Evolutionary conservation across 768 basidiomycete genomes (phyloP).

Genomic region (Mycena haematopus): DNA sequence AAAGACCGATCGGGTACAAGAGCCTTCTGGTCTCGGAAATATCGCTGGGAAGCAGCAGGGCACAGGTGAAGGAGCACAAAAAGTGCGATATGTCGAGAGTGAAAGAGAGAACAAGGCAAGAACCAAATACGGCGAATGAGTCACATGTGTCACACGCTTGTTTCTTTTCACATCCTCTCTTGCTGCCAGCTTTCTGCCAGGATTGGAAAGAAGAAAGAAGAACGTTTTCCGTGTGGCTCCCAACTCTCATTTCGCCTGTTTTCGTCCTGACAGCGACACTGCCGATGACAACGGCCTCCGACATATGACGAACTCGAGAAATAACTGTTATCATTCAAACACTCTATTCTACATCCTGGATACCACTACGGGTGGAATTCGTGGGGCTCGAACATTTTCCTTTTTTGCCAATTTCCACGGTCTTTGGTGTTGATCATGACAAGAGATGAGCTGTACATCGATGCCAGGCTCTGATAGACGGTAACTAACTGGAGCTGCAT

Average conservation of each 20-base stretch:
- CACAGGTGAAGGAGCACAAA: background rate
- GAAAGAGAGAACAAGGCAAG: slow-evolving; percentile 12
- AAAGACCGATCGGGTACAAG: background rate
- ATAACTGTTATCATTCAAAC: slow-evolving; percentile 11
- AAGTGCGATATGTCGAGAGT: background rate
- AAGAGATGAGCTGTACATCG: background rate
- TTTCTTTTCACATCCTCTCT: background rate
- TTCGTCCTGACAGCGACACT: slow-evolving; percentile 8
- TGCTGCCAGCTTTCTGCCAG: background rate
- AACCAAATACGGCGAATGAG: background rate
- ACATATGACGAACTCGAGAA: background rate
- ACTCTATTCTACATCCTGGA: background rate
- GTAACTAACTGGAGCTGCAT: background rate
- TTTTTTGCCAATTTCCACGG: background rate
- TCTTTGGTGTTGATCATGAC: background rate
- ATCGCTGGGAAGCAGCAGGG: background rate
- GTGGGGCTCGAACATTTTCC: background rate
- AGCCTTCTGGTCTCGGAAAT: background rate
- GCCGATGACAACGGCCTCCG: slow-evolving; percentile 13
- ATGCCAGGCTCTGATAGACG: background rate
- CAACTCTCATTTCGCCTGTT: slow-evolving; percentile 16
- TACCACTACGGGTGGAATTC: background rate
- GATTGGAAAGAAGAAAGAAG: slow-evolving; percentile 13
- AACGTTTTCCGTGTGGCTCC: slow-evolving; percentile 4
- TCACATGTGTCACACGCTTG: background rate